Conservation (phyloP, 2,329 filamentous ascomycete species). For the Exophiala dermatitidis region DNA sequence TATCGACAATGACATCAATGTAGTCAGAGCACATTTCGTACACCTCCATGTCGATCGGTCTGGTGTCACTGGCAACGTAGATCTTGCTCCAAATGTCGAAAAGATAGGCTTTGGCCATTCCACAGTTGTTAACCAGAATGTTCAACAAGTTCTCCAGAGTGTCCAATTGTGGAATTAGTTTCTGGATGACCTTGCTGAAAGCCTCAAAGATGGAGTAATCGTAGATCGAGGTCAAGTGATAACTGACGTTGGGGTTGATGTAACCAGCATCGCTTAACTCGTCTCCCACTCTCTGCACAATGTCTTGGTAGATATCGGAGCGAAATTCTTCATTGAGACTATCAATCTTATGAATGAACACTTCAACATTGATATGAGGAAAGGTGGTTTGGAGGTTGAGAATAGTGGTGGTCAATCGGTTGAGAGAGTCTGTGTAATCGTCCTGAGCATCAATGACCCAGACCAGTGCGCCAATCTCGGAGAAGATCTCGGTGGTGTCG, state of each 20-base stretch:
- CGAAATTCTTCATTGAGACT: constrained; percentile 96
- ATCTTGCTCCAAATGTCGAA: constrained; percentile 98
- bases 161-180: constrained; percentile 85
- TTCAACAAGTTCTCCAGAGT: constrained; percentile 92
- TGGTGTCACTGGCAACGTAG: constrained; percentile 93
- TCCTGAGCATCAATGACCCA: constrained; percentile 99
- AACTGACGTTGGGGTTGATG: constrained; percentile 87
- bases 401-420: constrained; percentile 79
- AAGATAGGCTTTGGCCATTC: constrained; percentile 95
- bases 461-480: constrained; percentile 85
- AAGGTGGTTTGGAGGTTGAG: constrained; percentile 81
- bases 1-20: constrained; percentile 95
- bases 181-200: constrained; percentile 97
- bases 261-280: constrained; percentile 89
- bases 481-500: constrained; percentile 79
- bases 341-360: constrained; percentile 98
- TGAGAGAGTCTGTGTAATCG: constrained; percentile 88
- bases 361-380: constrained; percentile 91
- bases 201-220: constrained; percentile 98
- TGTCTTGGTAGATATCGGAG: constrained; percentile 90
- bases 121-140: constrained; percentile 84
- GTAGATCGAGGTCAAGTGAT: constrained; percentile 96
- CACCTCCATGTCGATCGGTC: constrained; percentile 85
- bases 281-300: constrained; percentile 92
- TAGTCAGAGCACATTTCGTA: constrained; percentile 99